Evolutionary conservation across 2,329 filamentous ascomycete species (phyloP).

Genomic region (Lachnum nothofagi): DNA sequence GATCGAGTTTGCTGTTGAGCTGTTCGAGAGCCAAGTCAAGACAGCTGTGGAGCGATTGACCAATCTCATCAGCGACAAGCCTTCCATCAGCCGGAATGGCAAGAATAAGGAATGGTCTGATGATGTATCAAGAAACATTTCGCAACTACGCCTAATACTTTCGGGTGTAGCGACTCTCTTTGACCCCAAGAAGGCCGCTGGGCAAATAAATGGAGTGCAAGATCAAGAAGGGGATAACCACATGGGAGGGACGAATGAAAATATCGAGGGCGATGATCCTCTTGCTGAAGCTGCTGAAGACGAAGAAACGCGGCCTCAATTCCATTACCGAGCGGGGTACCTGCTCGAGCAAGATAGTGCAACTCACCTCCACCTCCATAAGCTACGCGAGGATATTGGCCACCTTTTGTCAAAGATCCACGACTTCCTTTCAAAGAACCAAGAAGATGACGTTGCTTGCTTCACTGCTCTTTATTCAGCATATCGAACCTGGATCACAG

Average conservation of each 20-base stretch:
- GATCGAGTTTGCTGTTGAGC: constrained; percentile 79
- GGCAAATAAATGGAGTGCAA: constrained; percentile 42
- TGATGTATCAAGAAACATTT: constrained; percentile 84
- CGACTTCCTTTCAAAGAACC: constrained; percentile 71
- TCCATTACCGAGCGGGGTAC: constrained; percentile 85
- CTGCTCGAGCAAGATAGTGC: constrained; percentile 59
- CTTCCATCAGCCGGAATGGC: constrained; percentile 81
- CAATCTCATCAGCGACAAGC: constrained; percentile 73
- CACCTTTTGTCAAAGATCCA: constrained; percentile 79
- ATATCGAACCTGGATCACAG: constrained; percentile 94
- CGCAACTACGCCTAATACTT: constrained; percentile 80
- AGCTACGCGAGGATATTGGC: constrained; percentile 74
- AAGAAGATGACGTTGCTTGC: constrained; percentile 92
- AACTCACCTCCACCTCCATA: constrained; percentile 72
- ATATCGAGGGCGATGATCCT: constrained; percentile 52
- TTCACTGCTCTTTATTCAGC: constrained; percentile 90
- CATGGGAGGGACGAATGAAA: constrained; percentile 44
- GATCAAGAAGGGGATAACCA: constrained; percentile 41
- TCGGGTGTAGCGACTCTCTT: constrained; percentile 89
- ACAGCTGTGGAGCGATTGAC: constrained; percentile 70
- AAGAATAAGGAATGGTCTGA: constrained; percentile 99
- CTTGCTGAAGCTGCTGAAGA: constrained; percentile 65
- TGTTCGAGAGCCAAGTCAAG: constrained; percentile 80
- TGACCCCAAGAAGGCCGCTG: constrained; percentile 68
- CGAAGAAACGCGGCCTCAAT: constrained; percentile 78